phyloP scores from a whole-genome alignment of 106 monocot genomes.

The Dendrobium nobile region DNA sequence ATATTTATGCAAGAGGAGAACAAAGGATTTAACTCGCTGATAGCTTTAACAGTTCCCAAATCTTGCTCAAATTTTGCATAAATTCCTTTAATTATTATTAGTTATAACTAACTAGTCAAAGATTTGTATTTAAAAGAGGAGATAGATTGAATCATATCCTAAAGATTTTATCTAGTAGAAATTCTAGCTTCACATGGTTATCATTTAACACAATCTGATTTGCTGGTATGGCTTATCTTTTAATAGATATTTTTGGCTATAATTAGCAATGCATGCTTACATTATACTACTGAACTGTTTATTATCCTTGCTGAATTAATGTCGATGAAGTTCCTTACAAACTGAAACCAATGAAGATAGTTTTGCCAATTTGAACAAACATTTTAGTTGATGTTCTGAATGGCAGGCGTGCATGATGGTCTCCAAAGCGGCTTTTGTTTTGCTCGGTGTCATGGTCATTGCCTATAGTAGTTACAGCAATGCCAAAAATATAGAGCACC shows the following conservation, averaged over 20 bases:
- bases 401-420: conserved; percentile 3
- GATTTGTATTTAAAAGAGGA: no score
- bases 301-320: neutral
- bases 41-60: no score
- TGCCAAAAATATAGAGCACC: neutral
- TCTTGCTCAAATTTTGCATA: no score
- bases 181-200: no score
- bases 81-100: no score
- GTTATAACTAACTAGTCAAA: no score
- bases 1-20: no score
- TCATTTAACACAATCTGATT: neutral
- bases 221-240: neutral
- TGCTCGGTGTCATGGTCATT: conserved; percentile 7
- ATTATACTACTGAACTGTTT: neutral
- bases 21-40: no score
- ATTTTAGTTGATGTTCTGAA: neutral
- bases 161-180: no score
- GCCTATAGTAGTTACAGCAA: neutral
- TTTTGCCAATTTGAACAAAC: neutral
- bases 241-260: neutral
- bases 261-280: neutral
- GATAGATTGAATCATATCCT: no score
- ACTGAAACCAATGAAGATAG: neutral
- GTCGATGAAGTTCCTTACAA: neutral
- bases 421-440: neutral